phyloP scores from a whole-genome alignment of 2,329 filamentous ascomycete genomes.

The Pseudocercospora pini-densiflorae region DNA sequence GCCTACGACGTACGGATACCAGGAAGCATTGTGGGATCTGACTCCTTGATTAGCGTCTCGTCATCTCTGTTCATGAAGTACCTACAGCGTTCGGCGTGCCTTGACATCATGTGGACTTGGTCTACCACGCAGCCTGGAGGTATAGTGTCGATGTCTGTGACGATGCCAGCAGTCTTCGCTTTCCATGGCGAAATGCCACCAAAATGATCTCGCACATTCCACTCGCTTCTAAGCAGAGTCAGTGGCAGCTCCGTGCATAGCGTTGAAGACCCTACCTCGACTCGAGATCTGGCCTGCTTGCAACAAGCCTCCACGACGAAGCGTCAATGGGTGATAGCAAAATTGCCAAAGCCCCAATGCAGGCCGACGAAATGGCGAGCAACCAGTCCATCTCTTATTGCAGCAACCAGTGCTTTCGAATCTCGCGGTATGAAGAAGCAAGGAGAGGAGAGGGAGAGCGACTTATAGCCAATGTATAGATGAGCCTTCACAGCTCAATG shows the following conservation, averaged over 20 bases:
- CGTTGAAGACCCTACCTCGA: background rate
- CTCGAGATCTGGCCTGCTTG: background rate
- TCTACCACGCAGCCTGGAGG: conserved; percentile 57
- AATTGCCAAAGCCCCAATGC: background rate
- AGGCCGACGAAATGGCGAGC: background rate
- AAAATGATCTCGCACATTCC: conserved; percentile 50
- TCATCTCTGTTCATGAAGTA: background rate
- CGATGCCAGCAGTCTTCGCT: conserved; percentile 50
- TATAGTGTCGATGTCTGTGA: conserved; percentile 47
- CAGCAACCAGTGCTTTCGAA: background rate
- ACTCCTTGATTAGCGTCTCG: background rate
- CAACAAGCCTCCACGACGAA: background rate
- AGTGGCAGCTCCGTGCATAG: background rate
- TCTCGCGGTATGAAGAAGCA: background rate
- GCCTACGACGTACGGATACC: conserved; percentile 51
- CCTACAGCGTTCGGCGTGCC: conserved; percentile 58
- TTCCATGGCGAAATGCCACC: conserved; percentile 63
- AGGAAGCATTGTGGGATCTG: conserved; percentile 55
- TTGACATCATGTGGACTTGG: conserved; percentile 65
- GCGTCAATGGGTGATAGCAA: background rate
- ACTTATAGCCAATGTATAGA: background rate
- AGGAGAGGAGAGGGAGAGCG: background rate
- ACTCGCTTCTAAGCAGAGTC: conserved; percentile 12
- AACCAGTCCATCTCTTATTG: background rate
- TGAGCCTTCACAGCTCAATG: background rate